phyloP scores from a whole-genome alignment of 2,329 filamentous ascomycete genomes.

The Epichloe uncinata region DNA sequence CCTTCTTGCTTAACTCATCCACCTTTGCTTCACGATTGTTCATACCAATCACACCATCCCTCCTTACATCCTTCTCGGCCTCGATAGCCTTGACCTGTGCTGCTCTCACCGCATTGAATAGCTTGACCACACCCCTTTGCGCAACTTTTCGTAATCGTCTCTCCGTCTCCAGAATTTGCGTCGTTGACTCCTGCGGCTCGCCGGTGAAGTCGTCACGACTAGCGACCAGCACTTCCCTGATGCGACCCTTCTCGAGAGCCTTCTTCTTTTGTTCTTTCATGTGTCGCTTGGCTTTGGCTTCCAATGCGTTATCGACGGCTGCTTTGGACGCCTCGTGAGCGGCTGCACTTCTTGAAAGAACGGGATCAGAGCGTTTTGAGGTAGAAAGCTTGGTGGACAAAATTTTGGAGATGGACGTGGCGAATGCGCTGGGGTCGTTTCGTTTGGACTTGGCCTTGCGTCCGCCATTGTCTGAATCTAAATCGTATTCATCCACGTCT shows the following conservation, averaged over 20 bases:
- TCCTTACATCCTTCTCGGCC: constrained; percentile 55
- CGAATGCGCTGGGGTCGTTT: constrained; percentile 84
- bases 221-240: constrained; percentile 69
- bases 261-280: constrained; percentile 68
- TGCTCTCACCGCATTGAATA: constrained; percentile 90
- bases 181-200: constrained; percentile 31
- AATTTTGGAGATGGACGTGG: constrained; percentile 87
- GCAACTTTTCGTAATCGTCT: constrained; percentile 73
- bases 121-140: constrained; percentile 83
- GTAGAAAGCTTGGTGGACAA: constrained; percentile 76
- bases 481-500: constrained; percentile 21
- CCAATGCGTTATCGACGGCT: constrained; percentile 62
- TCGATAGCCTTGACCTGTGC: constrained; percentile 82
- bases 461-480: constrained; percentile 8
- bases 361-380: constrained; percentile 72
- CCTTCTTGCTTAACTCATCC: constrained; percentile 93
- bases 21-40: constrained; percentile 72
- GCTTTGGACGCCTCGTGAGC: constrained; percentile 61
- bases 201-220: constrained; percentile 39
- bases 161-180: constrained; percentile 55
- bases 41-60: constrained; percentile 65
- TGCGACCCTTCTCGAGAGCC: constrained; percentile 72
- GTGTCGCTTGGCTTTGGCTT: constrained; percentile 66
- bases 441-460: constrained; percentile 55
- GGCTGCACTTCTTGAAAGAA: constrained; percentile 70